Evolutionary conservation across 495 filamentous ascomycete genomes (phyloP), one percentile per base, ranked within the genome.

Genomic region (Podospora pseudoanserina): DNA sequence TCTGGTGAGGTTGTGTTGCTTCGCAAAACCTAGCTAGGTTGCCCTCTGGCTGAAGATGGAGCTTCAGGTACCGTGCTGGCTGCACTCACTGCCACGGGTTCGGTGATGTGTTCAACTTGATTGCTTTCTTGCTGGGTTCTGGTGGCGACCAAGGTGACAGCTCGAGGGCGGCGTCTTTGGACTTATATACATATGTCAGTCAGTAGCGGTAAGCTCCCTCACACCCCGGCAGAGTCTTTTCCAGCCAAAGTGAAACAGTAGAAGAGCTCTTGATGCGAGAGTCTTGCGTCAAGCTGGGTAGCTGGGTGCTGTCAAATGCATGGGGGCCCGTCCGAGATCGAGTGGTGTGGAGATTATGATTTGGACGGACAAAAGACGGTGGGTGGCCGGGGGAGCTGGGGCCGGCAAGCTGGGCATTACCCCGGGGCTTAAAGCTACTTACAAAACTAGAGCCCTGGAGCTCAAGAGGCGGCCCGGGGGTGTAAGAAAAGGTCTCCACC

Each of bases 371-470:
- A 49, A 32, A 44, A 27, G 19, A 13, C 59, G 32, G 59, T 61
- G 23, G 23, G 59, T 32, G 30, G 19, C 27, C 59, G 59, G 59
- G 59, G 27, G 30, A 63, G 61, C 27, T 63, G 28, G 11, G n/a
- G 61, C 61, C 23, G 30, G 61, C 30, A 32, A 32, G 61, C 7
- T 44, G 32, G 61, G 61, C 23, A 20, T 20, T 19, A 58, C 55
- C 55, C 55, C 55, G n/a, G 55, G 54, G 55, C 23, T 58, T 58
- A 58, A 26, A 58, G 55, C 55, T 58, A 58, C 23, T 23, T 23
- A 23, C 23, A 23, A 23, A 23, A 23, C 23, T 23, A 23, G 23
- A 23, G 23, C 23, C 23, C 23, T 23, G 23, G 55, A 56, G 54
- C 16, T 26, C n/a, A 58, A 19, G 19, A 26, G 19, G 55, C n/a